These are phyloP conservation scores for Blastobotrys robertii DNA, from an alignment of 805 yeast genomes.

Conservation along the genomic window DNA sequence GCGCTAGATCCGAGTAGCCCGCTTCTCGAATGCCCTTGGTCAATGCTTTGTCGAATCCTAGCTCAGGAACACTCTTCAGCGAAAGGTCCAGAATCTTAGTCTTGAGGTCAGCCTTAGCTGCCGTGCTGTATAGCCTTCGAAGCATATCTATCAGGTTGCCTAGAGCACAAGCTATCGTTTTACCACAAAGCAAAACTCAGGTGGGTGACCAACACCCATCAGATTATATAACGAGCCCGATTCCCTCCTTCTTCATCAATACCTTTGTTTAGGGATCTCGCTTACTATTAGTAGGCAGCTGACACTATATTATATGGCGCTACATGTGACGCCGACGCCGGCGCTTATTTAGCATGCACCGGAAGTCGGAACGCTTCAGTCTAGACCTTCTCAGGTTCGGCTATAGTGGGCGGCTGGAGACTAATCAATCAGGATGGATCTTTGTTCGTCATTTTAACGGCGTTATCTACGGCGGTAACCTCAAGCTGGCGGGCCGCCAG, in stretches of 20 bases:
- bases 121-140: conserved; percentile 3
- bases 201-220: too few species aligned
- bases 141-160: not conserved
- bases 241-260: too few species aligned
- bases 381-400: too few species aligned
- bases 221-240: too few species aligned
- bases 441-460: too few species aligned
- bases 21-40: conserved; percentile 38
- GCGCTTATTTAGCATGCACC: not conserved
- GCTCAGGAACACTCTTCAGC: conserved; percentile 35
- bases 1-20: conserved; percentile 43
- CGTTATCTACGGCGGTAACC: too few species aligned
- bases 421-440: too few species aligned
- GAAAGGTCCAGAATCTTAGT: conserved; percentile 33
- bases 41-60: conserved; percentile 45
- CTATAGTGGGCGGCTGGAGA: too few species aligned
- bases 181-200: too few species aligned
- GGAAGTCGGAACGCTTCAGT: too few species aligned
- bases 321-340: not conserved
- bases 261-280: too few species aligned
- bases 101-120: not conserved
- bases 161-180: not conserved
- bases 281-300: not conserved
- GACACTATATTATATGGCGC: not conserved
- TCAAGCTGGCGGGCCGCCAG: too few species aligned